Evolutionary conservation across 1,139 yeast genomes (phyloP).

Genomic region (Taphrina flavorubra): DNA sequence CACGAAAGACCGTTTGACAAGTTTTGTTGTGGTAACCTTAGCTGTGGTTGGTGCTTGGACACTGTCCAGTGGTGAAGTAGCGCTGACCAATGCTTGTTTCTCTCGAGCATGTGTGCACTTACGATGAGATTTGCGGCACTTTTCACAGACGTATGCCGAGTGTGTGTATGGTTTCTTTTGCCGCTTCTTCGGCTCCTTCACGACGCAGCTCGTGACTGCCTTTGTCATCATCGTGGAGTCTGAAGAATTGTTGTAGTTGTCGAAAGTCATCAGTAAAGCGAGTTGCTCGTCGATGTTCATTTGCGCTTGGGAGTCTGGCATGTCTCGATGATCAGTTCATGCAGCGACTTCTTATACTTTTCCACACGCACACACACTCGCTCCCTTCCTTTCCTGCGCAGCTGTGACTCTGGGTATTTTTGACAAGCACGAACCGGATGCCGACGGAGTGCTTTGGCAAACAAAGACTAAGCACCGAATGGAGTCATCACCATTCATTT

Average conservation of each 20-base stretch:
- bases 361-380: no score
- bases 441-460: background rate
- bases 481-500: constrained; percentile 4
- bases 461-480: constrained; percentile 10
- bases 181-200: constrained; percentile 5
- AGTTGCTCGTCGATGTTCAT: constrained; percentile 1
- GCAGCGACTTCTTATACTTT: background rate
- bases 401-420: background rate
- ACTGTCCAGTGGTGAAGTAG: background rate
- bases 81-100: background rate
- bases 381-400: no score
- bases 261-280: constrained; percentile 3
- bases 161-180: constrained; percentile 32
- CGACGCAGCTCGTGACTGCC: background rate
- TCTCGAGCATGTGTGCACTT: constrained; percentile 22
- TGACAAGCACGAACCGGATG: background rate
- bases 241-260: background rate
- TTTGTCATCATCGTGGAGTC: background rate
- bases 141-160: constrained; percentile 27
- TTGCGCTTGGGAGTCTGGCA: background rate
- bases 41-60: background rate
- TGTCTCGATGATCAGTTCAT: background rate
- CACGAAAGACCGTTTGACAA: background rate
- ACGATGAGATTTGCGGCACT: constrained; percentile 36
- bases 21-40: background rate